phyloP scores from a whole-genome alignment of 192 early-diverging fungal species.

The Coemansia sp. region DNA sequence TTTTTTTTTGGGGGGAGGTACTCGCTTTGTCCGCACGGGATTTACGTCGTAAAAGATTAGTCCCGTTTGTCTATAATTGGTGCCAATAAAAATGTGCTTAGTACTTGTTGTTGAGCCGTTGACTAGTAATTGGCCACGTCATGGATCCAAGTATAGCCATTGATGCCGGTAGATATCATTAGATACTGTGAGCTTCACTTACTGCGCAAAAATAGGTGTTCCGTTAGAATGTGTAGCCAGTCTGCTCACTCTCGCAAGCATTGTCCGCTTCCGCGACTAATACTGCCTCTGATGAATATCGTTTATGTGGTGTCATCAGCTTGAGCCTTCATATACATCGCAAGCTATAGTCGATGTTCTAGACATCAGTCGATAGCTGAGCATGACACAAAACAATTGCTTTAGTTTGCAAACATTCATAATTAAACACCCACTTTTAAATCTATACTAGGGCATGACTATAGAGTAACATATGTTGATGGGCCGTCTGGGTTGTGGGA shows the following conservation, averaged over 20 bases:
- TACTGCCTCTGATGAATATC: not conserved
- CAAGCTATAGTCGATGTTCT: not conserved
- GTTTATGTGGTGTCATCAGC: not conserved
- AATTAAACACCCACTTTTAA: not conserved
- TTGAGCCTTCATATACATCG: too few relatives aligned
- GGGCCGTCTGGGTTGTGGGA: constrained; percentile 33
- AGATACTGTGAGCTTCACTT: not conserved
- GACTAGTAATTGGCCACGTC: not conserved
- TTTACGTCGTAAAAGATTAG: not conserved
- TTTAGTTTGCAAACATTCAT: not conserved
- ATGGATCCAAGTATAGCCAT: not conserved
- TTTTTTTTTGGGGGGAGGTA: not conserved
- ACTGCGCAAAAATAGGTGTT: not conserved
- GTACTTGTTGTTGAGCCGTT: not conserved
- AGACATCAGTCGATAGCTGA: not conserved
- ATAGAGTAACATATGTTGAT: constrained; percentile 16
- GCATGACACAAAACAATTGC: not conserved
- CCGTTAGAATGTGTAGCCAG: too few relatives aligned
- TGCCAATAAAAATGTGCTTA: too few relatives aligned
- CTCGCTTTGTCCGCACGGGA: not conserved
- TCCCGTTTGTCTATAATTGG: too few relatives aligned
- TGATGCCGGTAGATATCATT: not conserved
- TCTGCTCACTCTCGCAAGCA: too few relatives aligned
- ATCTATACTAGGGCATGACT: not conserved
- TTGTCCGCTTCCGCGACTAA: not conserved